Conservation (phyloP, 371 early-diverging fungal genomes). For the Mucor indicus region DNA sequence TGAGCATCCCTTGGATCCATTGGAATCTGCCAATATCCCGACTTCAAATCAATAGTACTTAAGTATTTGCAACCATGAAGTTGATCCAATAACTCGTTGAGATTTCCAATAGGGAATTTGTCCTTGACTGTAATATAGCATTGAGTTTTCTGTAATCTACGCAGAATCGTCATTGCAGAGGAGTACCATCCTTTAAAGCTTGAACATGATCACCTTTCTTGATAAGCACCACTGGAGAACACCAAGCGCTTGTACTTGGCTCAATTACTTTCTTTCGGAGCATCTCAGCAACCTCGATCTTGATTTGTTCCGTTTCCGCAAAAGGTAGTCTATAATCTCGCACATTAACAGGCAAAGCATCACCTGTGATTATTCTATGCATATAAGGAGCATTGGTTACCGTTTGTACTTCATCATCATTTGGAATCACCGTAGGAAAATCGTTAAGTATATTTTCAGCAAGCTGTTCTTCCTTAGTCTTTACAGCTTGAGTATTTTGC, state of each 20-base stretch:
- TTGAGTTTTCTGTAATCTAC: conserved; percentile 34
- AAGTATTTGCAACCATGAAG: conserved; percentile 24
- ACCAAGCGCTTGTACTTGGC: conserved; percentile 30
- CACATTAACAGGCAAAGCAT: conserved; percentile 7
- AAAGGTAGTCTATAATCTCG: conserved; percentile 19
- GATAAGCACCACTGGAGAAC: conserved; percentile 50
- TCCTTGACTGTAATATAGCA: conserved; percentile 36
- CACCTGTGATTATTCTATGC: conserved; percentile 10
- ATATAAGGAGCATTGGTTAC: conserved; percentile 16
- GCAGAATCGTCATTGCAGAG: too few relatives aligned
- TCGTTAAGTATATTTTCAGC: background rate
- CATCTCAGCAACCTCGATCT: conserved; percentile 13
- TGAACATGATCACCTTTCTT: conserved; percentile 42
- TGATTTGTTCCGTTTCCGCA: conserved; percentile 8
- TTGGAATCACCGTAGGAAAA: background rate
- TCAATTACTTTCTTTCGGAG: conserved; percentile 1
- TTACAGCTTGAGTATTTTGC: too few relatives aligned
- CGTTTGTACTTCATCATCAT: background rate
- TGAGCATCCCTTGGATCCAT: conserved; percentile 10
- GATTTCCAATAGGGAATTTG: conserved; percentile 34
- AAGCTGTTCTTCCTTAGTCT: background rate
- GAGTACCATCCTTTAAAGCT: too few relatives aligned
- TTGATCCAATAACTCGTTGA: conserved; percentile 33
- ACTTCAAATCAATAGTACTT: conserved; percentile 41
- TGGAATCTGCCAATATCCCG: conserved; percentile 38